A percentile compares a stretch with the other conserved stretches of the same genome.
Conservation (phyloP, 2,329 filamentous ascomycete species). For the Diplocarpon mali region DNA sequence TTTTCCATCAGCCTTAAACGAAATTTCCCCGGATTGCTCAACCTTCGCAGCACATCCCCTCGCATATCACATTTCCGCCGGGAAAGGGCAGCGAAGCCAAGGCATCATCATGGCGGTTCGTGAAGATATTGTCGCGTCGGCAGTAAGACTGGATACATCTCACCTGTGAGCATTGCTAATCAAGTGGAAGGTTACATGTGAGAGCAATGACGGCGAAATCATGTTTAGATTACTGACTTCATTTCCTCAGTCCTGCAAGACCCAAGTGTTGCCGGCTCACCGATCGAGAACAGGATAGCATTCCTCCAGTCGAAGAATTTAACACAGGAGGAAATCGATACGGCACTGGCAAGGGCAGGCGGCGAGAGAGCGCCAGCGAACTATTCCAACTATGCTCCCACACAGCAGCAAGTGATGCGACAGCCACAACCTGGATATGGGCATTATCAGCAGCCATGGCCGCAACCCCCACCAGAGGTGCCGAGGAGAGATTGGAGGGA, state of each 20-base stretch:
- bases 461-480: constrained; percentile 42
- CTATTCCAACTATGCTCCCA: constrained; percentile 31
- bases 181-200: constrained; percentile 27
- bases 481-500: constrained; percentile 92
- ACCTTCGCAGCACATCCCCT: not conserved
- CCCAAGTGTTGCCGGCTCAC: constrained; percentile 76
- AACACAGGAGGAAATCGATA: constrained; percentile 88
- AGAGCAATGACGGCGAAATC: constrained; percentile 10
- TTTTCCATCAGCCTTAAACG: constrained; percentile 5
- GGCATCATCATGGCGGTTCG: constrained; percentile 61
- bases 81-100: constrained; percentile 1
- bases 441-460: constrained; percentile 43
- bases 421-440: constrained; percentile 34
- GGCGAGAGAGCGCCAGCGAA: constrained; percentile 40
- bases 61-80: constrained; percentile 1
- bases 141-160: constrained; percentile 37
- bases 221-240: constrained; percentile 11
- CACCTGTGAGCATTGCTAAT: constrained; percentile 16
- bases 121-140: constrained; percentile 83
- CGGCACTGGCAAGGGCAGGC: constrained; percentile 65
- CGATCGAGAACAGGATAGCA: constrained; percentile 84
- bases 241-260: constrained; percentile 72
- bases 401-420: constrained; percentile 31
- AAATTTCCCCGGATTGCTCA: constrained; percentile 6
- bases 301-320: constrained; percentile 96